A percentile compares a stretch with the other conserved stretches of the same genome.
Evolutionary conservation across 2,329 filamentous ascomycete genomes (phyloP).

Genomic region (Cryphonectria radicalis): DNA sequence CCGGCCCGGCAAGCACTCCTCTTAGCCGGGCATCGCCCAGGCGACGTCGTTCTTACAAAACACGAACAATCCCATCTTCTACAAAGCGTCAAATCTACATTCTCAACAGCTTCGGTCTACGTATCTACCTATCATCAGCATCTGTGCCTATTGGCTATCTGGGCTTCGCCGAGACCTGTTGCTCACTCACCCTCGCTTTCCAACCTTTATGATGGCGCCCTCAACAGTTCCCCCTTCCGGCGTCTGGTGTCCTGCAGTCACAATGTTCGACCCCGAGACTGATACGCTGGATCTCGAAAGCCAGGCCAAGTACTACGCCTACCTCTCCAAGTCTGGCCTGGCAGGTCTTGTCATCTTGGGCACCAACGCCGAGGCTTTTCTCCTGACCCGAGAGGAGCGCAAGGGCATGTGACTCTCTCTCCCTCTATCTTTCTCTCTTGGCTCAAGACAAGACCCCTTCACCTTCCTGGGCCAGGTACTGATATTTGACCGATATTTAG

Average conservation of each 20-base stretch:
- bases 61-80: not conserved
- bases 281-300: slow-evolving; percentile 37
- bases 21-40: not conserved
- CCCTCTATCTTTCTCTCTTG: too few species aligned
- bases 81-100: not conserved
- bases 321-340: slow-evolving; percentile 37
- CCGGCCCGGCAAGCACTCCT: slow-evolving; percentile 8
- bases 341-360: slow-evolving; percentile 40
- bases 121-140: not conserved
- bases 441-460: not conserved
- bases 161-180: not conserved
- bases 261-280: slow-evolving; percentile 39
- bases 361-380: slow-evolving; percentile 42
- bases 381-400: slow-evolving; percentile 41
- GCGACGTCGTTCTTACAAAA: not conserved
- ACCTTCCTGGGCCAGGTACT: not conserved
- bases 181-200: not conserved
- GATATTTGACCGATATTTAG: not conserved
- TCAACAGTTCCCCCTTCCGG: slow-evolving; percentile 35
- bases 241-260: slow-evolving; percentile 41
- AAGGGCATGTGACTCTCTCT: slow-evolving; percentile 1
- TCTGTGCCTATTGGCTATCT: not conserved
- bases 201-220: slow-evolving; percentile 19
- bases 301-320: slow-evolving; percentile 38
- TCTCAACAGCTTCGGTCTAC: not conserved